These are phyloP conservation scores for Epichloe coenophiala DNA, from an alignment of 2,329 filamentous ascomycete genomes.

Conservation along the genomic window DNA sequence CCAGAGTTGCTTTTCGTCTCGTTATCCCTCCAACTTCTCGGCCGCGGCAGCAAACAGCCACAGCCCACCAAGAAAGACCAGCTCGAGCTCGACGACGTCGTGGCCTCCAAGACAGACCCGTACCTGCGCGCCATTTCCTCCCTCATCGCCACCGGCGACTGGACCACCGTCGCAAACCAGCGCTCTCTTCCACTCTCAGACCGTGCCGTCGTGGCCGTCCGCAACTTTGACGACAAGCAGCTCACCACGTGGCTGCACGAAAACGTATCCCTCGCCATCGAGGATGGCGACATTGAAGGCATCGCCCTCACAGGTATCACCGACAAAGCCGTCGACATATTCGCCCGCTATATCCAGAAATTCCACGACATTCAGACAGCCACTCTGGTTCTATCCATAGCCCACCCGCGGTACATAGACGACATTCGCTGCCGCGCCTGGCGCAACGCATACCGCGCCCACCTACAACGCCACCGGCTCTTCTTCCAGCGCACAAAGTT, in stretches of 20 bases:
- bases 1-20: slow-evolving; percentile 56
- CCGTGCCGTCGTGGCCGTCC: slow-evolving; percentile 59
- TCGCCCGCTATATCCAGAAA: slow-evolving; percentile 62
- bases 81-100: slow-evolving; percentile 44
- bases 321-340: slow-evolving; percentile 57
- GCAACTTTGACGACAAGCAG: slow-evolving; percentile 48
- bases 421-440: slow-evolving; percentile 64
- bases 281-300: slow-evolving; percentile 60
- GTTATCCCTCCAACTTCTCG: slow-evolving; percentile 50
- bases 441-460: slow-evolving; percentile 57
- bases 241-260: slow-evolving; percentile 55
- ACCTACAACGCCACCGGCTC: slow-evolving; percentile 57
- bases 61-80: slow-evolving; percentile 26
- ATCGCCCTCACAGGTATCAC: slow-evolving; percentile 67
- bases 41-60: slow-evolving; percentile 30
- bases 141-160: slow-evolving; percentile 64
- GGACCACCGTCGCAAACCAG: slow-evolving; percentile 61
- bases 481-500: slow-evolving; percentile 68
- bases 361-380: slow-evolving; percentile 71
- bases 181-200: slow-evolving; percentile 61
- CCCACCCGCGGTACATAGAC: slow-evolving; percentile 61
- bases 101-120: slow-evolving; percentile 55
- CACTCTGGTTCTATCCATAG: slow-evolving; percentile 59
- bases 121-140: slow-evolving; percentile 70
- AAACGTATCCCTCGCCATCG: slow-evolving; percentile 46